phyloP scores from a whole-genome alignment of 2,329 filamentous ascomycete genomes.

The Teratosphaeria pseudoeucalypti region DNA sequence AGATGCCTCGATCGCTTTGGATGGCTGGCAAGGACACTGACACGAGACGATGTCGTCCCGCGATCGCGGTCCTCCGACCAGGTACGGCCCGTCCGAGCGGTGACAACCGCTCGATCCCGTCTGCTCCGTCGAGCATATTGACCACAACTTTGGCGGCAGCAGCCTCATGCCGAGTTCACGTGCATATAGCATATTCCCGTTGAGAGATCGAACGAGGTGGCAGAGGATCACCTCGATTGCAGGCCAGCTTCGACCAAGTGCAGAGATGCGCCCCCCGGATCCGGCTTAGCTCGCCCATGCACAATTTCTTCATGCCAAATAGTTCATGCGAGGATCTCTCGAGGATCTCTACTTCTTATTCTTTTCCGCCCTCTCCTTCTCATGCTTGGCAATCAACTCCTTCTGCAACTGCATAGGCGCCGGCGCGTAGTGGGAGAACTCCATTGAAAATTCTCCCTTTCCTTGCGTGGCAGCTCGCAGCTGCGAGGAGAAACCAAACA shows the following conservation, averaged over 20 bases:
- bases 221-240: not conserved
- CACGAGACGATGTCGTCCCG: not conserved
- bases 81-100: not conserved
- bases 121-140: not conserved
- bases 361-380: constrained; percentile 56
- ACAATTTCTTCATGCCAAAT: no score
- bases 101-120: not conserved
- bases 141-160: not conserved
- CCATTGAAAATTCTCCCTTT: constrained; percentile 98
- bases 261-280: not conserved
- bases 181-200: not conserved
- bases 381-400: constrained; percentile 57
- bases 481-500: constrained; percentile 95
- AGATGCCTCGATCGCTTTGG: no score
- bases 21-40: no score
- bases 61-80: not conserved
- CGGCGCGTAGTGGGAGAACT: constrained; percentile 90
- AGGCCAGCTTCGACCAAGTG: not conserved
- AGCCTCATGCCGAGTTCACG: not conserved
- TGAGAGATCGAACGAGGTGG: no score
- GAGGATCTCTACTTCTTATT: constrained; percentile 44
- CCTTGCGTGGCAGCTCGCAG: constrained; percentile 89
- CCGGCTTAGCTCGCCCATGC: not conserved
- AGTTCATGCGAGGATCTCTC: not conserved
- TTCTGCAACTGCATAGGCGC: constrained; percentile 83